Evolutionary conservation across 2,329 filamentous ascomycete species (phyloP), one percentile per base, ranked within the genome.

Genomic region (Colletotrichum sp.): DNA sequence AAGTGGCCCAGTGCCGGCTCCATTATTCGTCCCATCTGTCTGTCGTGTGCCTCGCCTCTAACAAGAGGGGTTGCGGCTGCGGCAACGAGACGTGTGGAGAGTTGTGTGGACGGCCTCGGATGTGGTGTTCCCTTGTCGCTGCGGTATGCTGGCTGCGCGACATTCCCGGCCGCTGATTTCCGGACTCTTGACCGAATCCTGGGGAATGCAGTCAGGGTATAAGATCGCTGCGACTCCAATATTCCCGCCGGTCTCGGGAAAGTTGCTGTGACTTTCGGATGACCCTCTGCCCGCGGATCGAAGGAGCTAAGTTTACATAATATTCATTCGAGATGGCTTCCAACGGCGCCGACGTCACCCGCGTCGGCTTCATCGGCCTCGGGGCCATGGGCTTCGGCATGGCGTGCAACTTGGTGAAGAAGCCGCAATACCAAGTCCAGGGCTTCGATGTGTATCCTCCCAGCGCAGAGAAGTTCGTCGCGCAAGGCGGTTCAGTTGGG

Each of bases 361-460:
- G 74, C 57, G 52, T 85, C 48, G 84, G 82, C 59, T 81, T 86
- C 68, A 81, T 85, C 32, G 84, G 84, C 10, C 78, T 86, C 8
- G 84, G 84, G 3, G 84, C 84, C 12, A 86, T 86, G 84, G 84
- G 84, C 16, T 80, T 82, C 28, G 84, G 84, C 26, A 86, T 86
- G 81, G 84, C 84, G 0, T 71, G 80, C 3, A 84, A 83, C 6
- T 77, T 85, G 12, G 44, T 84, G 3, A 79, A 79, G 22, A 81
- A 82, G 8, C 81, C 81, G 8, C 60, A 69, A 8, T 85, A 81
- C 67, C 18, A 71, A 6, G 83, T 85, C 3, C 79, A 78, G 5
- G 83, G 82, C 5, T 84, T 82, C 71, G 84, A 86, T 72, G 75
- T 84, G 18, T 81, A 79, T 16, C 71, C 73, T 4, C 77, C 79